Conservation (phyloP, 345 rosid species). For the Syzygium oleosum region DNA sequence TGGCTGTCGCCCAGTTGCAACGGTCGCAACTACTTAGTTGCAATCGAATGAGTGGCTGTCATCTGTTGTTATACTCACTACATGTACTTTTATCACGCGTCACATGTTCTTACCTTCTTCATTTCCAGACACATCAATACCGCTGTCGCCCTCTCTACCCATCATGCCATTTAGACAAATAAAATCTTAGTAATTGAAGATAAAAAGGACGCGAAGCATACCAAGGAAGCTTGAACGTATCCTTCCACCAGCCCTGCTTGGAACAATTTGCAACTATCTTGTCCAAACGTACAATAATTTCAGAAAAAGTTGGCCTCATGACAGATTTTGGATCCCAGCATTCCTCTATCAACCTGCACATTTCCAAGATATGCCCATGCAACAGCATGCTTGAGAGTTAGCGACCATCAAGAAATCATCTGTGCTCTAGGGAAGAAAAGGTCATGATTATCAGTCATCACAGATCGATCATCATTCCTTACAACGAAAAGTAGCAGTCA, state of each 20-base stretch:
- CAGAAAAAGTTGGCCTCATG: slow-evolving; percentile 66
- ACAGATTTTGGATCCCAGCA: slow-evolving; percentile 67
- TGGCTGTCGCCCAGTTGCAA: not conserved
- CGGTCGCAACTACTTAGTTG: not conserved
- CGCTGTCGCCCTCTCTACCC: not conserved
- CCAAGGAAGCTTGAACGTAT: slow-evolving; percentile 94
- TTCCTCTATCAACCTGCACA: slow-evolving; percentile 72
- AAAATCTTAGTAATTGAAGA: not conserved
- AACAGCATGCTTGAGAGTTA: not conserved
- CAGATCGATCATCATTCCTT: not conserved
- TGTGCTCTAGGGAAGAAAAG: not conserved
- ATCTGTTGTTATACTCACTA: not conserved
- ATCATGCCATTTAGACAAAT: not conserved
- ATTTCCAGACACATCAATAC: not conserved
- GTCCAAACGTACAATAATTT: slow-evolving; percentile 75
- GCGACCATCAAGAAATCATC: not conserved
- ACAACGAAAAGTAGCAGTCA: not conserved
- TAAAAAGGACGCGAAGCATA: slow-evolving; percentile 24
- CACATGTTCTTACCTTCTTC: not conserved
- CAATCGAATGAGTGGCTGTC: not conserved
- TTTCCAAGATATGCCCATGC: not conserved
- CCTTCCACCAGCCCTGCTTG: slow-evolving; percentile 95
- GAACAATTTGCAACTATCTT: slow-evolving; percentile 61
- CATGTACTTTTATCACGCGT: not conserved
- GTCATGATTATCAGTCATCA: not conserved